Evolutionary conservation across 106 monocot species (phyloP), one percentile per base, ranked within the genome.

Genomic region (Dactylorhiza incarnata): DNA sequence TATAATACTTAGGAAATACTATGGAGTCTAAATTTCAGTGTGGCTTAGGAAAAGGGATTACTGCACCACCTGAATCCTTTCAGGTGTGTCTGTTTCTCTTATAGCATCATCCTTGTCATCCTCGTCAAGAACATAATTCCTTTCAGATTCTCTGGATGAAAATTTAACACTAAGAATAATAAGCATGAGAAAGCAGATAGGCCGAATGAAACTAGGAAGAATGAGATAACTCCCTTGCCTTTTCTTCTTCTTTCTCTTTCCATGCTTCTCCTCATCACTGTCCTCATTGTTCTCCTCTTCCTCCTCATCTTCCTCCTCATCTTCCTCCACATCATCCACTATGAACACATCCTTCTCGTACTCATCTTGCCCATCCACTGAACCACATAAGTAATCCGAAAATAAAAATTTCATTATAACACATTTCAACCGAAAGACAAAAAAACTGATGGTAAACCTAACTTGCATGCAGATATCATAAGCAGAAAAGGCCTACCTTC

Each of bases 261-360:
- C 86, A 15, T 88, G 89, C 37, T 85, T 80, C 78, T 92, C 94
- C 55, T 87, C 89, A 44, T 91, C 93, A 23, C 87, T 86, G 48
- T 87, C 77, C 49, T 80, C 83, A 47, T 78, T 77, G 44, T 80
- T 85, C 9, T 83, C 89, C 70, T 85, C n/a, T n/a, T n/a, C n/a
- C n/a, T n/a, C n/a, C n/a, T n/a, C n/a, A n/a, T n/a, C 89, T 78
- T 83, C 94, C 59, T 90, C 88, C 22, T 94, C 86, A 68, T 88
- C 90, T 10, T 97, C 97, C 45, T 97, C 96, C 2, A 65, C 86
- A 51, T 94, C 97, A 46, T 97, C 97, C 7, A 97, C 97, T 83
- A 94, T 99, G 65, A 99, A 99, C 5, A 86, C 99, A 79, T 99
- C 97, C 63, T 94, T 91, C 77, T 94, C 99, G 46, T 91, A 94